Conservation (phyloP, 345 rosid species). For the Garcia nutans region DNA sequence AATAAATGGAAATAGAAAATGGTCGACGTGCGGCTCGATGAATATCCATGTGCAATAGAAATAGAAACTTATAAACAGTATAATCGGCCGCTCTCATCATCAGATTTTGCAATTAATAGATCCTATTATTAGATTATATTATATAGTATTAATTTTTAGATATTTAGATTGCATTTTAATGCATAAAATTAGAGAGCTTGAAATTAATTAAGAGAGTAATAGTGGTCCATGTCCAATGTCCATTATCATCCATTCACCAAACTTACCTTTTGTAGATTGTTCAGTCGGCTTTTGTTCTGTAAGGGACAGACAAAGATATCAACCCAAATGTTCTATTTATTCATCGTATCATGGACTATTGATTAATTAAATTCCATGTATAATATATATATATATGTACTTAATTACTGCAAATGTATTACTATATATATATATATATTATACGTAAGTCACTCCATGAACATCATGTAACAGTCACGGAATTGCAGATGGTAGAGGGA, state of each 20-base stretch:
- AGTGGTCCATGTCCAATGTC: slow-evolving; percentile 22
- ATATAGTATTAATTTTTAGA: no score
- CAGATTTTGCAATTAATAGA: neutral
- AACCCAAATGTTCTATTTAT: neutral
- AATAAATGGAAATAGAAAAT: neutral
- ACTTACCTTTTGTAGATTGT: neutral
- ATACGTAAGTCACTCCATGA: no score
- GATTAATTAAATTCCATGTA: no score
- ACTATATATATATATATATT: no score
- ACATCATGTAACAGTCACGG: no score
- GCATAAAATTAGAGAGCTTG: slow-evolving; percentile 9
- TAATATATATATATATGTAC: no score
- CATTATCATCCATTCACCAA: no score
- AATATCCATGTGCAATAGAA: slow-evolving; percentile 35
- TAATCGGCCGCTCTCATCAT: neutral
- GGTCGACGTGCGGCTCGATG: slow-evolving; percentile 40
- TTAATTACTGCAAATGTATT: no score
- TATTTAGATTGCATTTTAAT: slow-evolving; percentile 25
- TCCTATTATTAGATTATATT: no score
- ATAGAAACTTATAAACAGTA: slow-evolving; percentile 16
- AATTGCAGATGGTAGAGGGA: no score
- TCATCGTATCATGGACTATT: no score
- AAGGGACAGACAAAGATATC: slow-evolving; percentile 29
- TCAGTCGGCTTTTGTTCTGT: slow-evolving; percentile 17
- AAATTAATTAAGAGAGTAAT: neutral